phyloP scores from a whole-genome alignment of 129 eudicot genomes.

The Lactuca saligna region DNA sequence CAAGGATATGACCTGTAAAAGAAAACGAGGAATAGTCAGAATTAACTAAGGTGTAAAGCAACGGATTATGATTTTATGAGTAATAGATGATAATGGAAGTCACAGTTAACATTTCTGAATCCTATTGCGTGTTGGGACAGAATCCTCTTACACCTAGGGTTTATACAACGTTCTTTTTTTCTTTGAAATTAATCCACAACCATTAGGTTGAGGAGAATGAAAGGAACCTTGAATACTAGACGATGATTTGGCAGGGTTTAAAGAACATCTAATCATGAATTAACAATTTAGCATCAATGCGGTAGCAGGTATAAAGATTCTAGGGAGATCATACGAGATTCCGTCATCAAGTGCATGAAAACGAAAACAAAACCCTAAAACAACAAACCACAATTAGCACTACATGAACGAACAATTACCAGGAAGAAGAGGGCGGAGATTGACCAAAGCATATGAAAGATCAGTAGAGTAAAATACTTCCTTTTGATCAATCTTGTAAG shows the following conservation, averaged over 20 bases:
- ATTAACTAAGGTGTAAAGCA: conserved; percentile 10
- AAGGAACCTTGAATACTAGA: background rate
- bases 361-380: conserved; percentile 12
- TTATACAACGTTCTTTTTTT: too few species aligned
- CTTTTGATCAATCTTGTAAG: conserved; percentile 60
- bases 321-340: background rate
- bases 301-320: background rate
- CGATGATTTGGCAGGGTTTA: background rate
- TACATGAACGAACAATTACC: conserved; percentile 37
- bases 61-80: background rate
- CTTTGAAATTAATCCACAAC: too few species aligned
- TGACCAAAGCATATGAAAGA: conserved; percentile 90
- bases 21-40: background rate
- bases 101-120: conserved; percentile 1
- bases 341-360: background rate
- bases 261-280: background rate
- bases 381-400: conserved; percentile 4
- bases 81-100: background rate
- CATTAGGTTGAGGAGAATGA: background rate
- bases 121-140: background rate
- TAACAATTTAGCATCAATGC: background rate
- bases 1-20: conserved; percentile 97
- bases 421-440: conserved; percentile 93
- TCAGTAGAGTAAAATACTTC: conserved; percentile 79
- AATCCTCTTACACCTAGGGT: background rate